Evolutionary conservation across 495 filamentous ascomycete species (phyloP), one percentile per base, ranked within the genome.

Genomic region (Extremus antarcticus): DNA sequence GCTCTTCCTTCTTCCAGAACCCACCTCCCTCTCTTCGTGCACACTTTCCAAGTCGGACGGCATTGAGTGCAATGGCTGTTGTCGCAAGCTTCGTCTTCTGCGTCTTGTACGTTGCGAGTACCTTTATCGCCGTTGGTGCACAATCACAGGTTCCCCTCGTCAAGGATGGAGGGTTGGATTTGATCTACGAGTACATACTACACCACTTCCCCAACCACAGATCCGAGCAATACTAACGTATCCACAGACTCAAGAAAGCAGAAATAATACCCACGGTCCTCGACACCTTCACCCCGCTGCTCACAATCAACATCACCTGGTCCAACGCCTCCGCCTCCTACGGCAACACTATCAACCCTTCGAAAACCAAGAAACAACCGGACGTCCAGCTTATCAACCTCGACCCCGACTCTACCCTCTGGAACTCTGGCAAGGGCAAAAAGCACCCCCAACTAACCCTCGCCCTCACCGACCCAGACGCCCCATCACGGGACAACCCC

Each of bases 401-500:
- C 49, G 59, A 55, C 35, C 48, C 53, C 2, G 47, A 25, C 16
- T 50, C 53, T 3, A 46, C 25, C 16, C 55, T 55, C 17, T 24
- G 21, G 21, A 47, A 45, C 19, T 56, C 39, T 61, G 55, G 1
- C 21, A 4, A 49, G 25, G 20, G 11, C 43, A n/a, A n/a, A n/a
- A 40, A 54, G 29, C 13, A 4, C 43, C 25, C 46, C 10, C 70
- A 68, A 20, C 71, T 75, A 59, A 66, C 71, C 19, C 58, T 85
- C 49, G 65, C 73, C 39, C 66, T 87, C 0, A 85, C 83, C 1
- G 84, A 88, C 62, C 84, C 85, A 0, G 84, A 88, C 64, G 84
- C 84, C 0, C 83, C 83, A 0, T 82, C 78, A 0, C 75, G 78
- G 25, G 70, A 79, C 20, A 65, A 85, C 59, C 82, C 82, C 16